These are phyloP conservation scores for Talaromyces sp. DNA, from an alignment of 2,329 filamentous ascomycete genomes.

Conservation along the genomic window DNA sequence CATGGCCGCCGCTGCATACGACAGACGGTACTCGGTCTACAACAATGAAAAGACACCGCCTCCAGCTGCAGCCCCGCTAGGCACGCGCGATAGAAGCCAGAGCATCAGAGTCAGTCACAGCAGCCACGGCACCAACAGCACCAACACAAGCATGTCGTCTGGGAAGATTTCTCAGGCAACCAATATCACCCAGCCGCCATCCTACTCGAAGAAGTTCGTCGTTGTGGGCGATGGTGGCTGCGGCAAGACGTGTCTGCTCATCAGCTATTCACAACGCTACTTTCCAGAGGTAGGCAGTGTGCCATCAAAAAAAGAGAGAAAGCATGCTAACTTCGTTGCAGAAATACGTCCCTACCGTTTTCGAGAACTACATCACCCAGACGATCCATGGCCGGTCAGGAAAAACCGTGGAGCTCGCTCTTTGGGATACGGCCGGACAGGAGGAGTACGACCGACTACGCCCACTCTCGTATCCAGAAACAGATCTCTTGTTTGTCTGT, in stretches of 20 bases:
- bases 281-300: constrained; percentile 79
- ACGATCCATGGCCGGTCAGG: constrained; percentile 81
- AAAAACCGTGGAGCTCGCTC: constrained; percentile 91
- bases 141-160: constrained; percentile 69
- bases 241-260: constrained; percentile 96
- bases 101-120: constrained; percentile 75
- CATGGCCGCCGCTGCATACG: constrained; percentile 1
- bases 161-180: constrained; percentile 75
- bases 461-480: constrained; percentile 95
- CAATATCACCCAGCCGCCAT: constrained; percentile 80
- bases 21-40: constrained; percentile 50
- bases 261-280: constrained; percentile 97
- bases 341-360: constrained; percentile 99
- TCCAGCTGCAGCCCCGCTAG: constrained; percentile 36
- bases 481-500: constrained; percentile 95
- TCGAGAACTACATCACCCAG: constrained; percentile 99
- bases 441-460: constrained; percentile 58
- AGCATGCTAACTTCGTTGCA: constrained; percentile 33
- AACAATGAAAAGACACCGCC: constrained; percentile 26
- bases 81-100: constrained; percentile 48
- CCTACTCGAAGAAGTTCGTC: constrained; percentile 98
- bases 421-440: constrained; percentile 86
- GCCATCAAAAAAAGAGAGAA: background rate
- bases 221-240: constrained; percentile 97
- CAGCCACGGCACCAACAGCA: constrained; percentile 55